Conservation (phyloP, 1,139 yeast genomes). For the Saccharomycopsis crataegensis region DNA sequence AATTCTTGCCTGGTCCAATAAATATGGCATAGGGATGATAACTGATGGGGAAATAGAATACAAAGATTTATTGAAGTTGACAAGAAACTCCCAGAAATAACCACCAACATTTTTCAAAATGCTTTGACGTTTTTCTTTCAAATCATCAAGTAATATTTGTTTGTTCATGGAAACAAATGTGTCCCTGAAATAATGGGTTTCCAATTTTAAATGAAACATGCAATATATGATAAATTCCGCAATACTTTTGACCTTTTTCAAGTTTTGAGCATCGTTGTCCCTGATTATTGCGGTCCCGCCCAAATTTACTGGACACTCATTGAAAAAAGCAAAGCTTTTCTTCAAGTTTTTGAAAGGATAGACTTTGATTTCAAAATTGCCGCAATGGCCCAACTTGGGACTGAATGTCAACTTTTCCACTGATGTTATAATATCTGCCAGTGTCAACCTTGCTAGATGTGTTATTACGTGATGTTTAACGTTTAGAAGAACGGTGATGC, state of each 20-base stretch:
- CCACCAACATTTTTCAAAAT: not conserved
- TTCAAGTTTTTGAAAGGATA: slow-evolving; percentile 47
- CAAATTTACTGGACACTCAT: slow-evolving; percentile 63
- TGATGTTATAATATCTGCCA: slow-evolving; percentile 69
- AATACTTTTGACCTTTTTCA: slow-evolving; percentile 66
- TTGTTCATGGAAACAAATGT: not conserved
- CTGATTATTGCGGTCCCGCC: slow-evolving; percentile 82
- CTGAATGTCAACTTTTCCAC: slow-evolving; percentile 50
- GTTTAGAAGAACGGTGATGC: slow-evolving; percentile 70
- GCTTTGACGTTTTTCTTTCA: not conserved
- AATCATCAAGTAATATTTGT: not conserved
- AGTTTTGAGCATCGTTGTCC: slow-evolving; percentile 52
- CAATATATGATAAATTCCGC: slow-evolving; percentile 75
- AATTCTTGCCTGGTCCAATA: slow-evolving; percentile 45
- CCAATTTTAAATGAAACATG: slow-evolving; percentile 69
- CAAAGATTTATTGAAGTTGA: slow-evolving; percentile 42
- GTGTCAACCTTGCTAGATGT: slow-evolving; percentile 71
- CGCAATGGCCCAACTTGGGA: slow-evolving; percentile 68
- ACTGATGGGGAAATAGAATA: slow-evolving; percentile 74
- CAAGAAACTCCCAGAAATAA: slow-evolving; percentile 35
- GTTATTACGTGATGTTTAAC: slow-evolving; percentile 78
- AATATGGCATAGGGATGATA: slow-evolving; percentile 56
- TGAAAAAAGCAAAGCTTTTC: slow-evolving; percentile 69
- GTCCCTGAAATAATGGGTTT: slow-evolving; percentile 47
- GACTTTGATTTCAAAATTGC: slow-evolving; percentile 59